Conservation (phyloP, 2,329 filamentous ascomycete genomes). For the Bipolaris cookei region DNA sequence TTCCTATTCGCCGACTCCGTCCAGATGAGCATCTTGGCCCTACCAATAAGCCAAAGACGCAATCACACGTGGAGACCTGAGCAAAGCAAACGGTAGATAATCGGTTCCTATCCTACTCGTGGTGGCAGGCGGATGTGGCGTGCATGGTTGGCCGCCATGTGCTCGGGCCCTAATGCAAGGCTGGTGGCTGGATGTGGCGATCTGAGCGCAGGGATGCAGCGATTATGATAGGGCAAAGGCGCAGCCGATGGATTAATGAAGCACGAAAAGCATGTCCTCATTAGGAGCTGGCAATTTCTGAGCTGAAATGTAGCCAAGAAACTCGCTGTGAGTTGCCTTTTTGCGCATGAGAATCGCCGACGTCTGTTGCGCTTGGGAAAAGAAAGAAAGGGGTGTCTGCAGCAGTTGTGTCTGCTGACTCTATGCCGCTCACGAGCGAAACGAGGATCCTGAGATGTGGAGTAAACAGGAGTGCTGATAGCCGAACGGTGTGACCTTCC, state of each 20-base stretch:
- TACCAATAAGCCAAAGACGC: slow-evolving; percentile 6
- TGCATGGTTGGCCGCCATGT: slow-evolving; percentile 18
- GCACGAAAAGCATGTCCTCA: not conserved
- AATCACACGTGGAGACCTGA: slow-evolving; percentile 5
- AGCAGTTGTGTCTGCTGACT: not conserved
- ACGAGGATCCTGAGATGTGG: not conserved
- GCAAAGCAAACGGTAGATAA: not conserved
- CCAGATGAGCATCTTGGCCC: slow-evolving; percentile 1
- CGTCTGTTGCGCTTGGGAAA: not conserved
- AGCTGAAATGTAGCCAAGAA: not conserved
- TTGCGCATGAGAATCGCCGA: not conserved
- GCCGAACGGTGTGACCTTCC: not conserved
- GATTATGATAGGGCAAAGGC: slow-evolving; percentile 18
- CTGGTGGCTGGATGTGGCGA: slow-evolving; percentile 18
- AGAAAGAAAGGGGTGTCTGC: not conserved
- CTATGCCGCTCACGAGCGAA: not conserved
- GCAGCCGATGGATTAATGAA: slow-evolving; percentile 14
- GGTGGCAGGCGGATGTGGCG: slow-evolving; percentile 17
- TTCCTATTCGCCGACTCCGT: slow-evolving; percentile 3
- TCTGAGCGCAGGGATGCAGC: slow-evolving; percentile 11
- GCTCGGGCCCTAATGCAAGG: slow-evolving; percentile 13
- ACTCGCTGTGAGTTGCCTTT: not conserved
- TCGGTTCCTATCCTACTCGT: slow-evolving; percentile 4
- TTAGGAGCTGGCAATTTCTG: not conserved
- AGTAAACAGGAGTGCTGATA: not conserved